Base-by-base conservation (phyloP, 2,329 filamentous ascomycete species). In the Aschersonia sp. region DNA sequence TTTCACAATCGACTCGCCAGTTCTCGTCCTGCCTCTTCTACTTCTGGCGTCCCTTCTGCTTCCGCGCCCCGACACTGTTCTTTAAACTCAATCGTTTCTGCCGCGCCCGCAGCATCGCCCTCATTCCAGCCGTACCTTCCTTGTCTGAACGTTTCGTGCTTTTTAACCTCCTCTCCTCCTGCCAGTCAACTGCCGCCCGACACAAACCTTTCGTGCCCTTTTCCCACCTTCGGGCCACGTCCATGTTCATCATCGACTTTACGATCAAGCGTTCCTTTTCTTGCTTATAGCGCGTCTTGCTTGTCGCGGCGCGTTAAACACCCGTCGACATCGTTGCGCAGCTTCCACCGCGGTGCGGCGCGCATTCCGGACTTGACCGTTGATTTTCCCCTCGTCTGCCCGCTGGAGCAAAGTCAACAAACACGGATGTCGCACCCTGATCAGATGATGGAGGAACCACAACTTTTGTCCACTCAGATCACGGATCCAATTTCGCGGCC, bases 401-500 rank as follows among this genome's bases (percentile, higher is more conserved):
- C 22, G 22, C 22, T 22, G 22, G 22, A 22, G 22, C 22, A 4
- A 22, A 22, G 22, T 22, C 22, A 22, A 2, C 22, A 22, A 22
- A 22, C 8, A 37, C 35, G 8, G 35, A 37, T 37, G 5, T 12
- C 8, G 12, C 12, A 8, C 35, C 35, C 35, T 8, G 12, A 9
- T 12, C 8, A 37, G 12, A 37, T 37, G 35, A 72, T 74, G 56
- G 71, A 74, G 53, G 65, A 62, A 48, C 53, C 62, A 32, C 66
- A 67, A 47, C 54, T 64, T 44, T 57, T 69, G 43, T 58, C 66
- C 41, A 58, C 64, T 39, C 62, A 66, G 37, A 59, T 61, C 8
- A 57, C 68, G 41, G 73, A 77, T 51, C 63, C 69, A 14, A 68
- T 73, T 49, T 73, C 73, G 32, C 66, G 69, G 53, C 70, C 70